phyloP scores from a whole-genome alignment of 2,329 filamentous ascomycete species.

The Fusarium papillatum region DNA sequence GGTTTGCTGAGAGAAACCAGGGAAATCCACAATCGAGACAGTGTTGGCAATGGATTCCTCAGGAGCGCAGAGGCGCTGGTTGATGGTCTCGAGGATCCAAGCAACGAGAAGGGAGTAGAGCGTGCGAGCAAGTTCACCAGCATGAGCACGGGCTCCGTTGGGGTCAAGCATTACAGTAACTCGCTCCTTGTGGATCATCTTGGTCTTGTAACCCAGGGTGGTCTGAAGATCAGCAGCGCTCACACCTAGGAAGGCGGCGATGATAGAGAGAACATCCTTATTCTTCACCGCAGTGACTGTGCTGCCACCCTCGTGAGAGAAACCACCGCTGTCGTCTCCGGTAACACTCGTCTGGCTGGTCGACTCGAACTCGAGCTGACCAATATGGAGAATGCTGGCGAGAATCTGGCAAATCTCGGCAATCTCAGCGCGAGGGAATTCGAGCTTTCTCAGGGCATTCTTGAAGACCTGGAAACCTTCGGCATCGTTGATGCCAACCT shows the following conservation, averaged over 20 bases:
- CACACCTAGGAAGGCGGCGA: slow-evolving; percentile 96
- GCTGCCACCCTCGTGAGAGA: slow-evolving; percentile 94
- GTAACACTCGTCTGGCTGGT: slow-evolving; percentile 83
- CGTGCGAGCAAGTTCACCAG: slow-evolving; percentile 93
- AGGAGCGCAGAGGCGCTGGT: slow-evolving; percentile 87
- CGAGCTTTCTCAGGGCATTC: slow-evolving; percentile 91
- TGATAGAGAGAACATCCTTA: slow-evolving; percentile 86
- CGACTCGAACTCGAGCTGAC: slow-evolving; percentile 93
- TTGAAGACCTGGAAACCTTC: slow-evolving; percentile 99
- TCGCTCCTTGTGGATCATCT: slow-evolving; percentile 94
- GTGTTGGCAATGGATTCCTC: slow-evolving; percentile 95
- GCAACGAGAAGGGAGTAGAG: slow-evolving; percentile 95
- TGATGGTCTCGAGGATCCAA: slow-evolving; percentile 93
- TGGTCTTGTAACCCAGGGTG: slow-evolving; percentile 95
- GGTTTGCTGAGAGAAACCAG: slow-evolving; percentile 89
- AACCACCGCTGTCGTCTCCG: slow-evolving; percentile 94
- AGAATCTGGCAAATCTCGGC: slow-evolving; percentile 97
- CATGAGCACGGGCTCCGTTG: slow-evolving; percentile 88
- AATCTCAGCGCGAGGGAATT: slow-evolving; percentile 94
- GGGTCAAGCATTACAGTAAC: slow-evolving; percentile 99
- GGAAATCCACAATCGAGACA: slow-evolving; percentile 95
- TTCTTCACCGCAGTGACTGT: slow-evolving; percentile 91
- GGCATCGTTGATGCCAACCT: slow-evolving; percentile 95
- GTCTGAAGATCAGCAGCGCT: slow-evolving; percentile 84
- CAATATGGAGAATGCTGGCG: slow-evolving; percentile 95